These are phyloP conservation scores for Tubosaeta sp. DNA, from an alignment of 768 basidiomycete species.

Conservation along the genomic window DNA sequence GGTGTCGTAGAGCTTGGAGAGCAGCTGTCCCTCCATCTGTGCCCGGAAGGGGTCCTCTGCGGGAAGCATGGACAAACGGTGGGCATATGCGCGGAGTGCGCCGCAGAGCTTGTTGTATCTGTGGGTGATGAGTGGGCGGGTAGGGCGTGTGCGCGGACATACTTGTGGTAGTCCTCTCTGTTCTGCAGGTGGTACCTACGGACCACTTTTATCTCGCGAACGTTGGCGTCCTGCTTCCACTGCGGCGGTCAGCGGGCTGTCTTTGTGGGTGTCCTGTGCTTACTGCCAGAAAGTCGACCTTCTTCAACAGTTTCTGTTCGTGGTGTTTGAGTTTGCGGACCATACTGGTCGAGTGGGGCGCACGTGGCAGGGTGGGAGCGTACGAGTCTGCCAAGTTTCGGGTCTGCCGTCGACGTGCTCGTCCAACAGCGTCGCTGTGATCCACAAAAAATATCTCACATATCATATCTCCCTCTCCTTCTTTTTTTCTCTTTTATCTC, in stretches of 20 bases:
- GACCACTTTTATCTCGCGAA: conserved; percentile 91
- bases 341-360: conserved; percentile 36
- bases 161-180: conserved; percentile 94
- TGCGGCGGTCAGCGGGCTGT: conserved; percentile 28
- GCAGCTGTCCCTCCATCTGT: conserved; percentile 79
- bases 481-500: conserved; percentile 3
- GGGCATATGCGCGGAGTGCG: conserved; percentile 76
- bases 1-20: conserved; percentile 96
- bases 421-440: conserved; percentile 17
- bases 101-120: conserved; percentile 97
- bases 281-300: conserved; percentile 95
- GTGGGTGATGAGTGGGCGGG: conserved; percentile 4
- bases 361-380: conserved; percentile 33
- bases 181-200: conserved; percentile 93
- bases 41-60: conserved; percentile 83
- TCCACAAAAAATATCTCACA: conserved; percentile 23
- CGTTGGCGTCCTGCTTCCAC: conserved; percentile 96
- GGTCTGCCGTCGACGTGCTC: conserved; percentile 30
- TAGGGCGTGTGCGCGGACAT: not conserved
- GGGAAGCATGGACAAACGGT: conserved; percentile 83
- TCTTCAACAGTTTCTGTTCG: conserved; percentile 91
- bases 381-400: conserved; percentile 16
- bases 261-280: conserved; percentile 30
- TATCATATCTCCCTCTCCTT: conserved; percentile 28
- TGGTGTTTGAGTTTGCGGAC: conserved; percentile 95